Evolutionary conservation across 2,329 filamentous ascomycete genomes (phyloP), one percentile per base, ranked within the genome.

Genomic region (Epichloe baconii): DNA sequence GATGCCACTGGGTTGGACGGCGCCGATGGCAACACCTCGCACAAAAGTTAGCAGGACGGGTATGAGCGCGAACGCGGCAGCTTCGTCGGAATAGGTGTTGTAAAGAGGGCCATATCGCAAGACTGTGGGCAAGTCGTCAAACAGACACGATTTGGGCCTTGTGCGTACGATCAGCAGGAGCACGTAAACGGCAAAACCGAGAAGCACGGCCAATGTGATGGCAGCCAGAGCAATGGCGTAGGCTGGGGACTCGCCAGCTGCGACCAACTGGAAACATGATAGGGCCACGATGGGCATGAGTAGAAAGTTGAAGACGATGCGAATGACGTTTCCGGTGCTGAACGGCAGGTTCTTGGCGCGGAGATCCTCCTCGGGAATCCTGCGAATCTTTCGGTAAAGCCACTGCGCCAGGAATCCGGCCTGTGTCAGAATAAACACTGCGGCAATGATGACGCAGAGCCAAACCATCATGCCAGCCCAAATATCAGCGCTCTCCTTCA

Each of bases 381-480:
- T 77, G 53, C 80, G 83, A 50, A 91, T 67, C 52, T 77, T 76
- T 48, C 86, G 86, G 60, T 85, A 82, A 38, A 86, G 63, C 86
- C 86, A 95, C 54, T 88, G 86, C 37, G 76, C 63, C 4, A 83
- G 69, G 63, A 97, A 97, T 23, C 82, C 87, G 37, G 85, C 59
- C 64, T 96, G 89, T 45, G 84, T 83, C 19, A 91, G 66, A 21
- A 85, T 65, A 19, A 88, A 74, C 12, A 86, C 78, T 48, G 72
- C 73, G 40, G 68, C 81, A 53, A 94, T 77, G 55, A 95, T 85
- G 55, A 84, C 83, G 10, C 91, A 75, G 17, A 97, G 77, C 84
- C 89, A 97, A 44, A 96, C 75, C 62, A 93, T 88, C 84, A 95
- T 93, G 55, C 88, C 88, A 1, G 88, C 85, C 93, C 93, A 98